Percentiles rank a stretch among this genome's conserved stretches.
These are phyloP conservation scores for Auriscalpium vulgare DNA, from an alignment of 768 basidiomycete genomes.

Conservation along the genomic window DNA sequence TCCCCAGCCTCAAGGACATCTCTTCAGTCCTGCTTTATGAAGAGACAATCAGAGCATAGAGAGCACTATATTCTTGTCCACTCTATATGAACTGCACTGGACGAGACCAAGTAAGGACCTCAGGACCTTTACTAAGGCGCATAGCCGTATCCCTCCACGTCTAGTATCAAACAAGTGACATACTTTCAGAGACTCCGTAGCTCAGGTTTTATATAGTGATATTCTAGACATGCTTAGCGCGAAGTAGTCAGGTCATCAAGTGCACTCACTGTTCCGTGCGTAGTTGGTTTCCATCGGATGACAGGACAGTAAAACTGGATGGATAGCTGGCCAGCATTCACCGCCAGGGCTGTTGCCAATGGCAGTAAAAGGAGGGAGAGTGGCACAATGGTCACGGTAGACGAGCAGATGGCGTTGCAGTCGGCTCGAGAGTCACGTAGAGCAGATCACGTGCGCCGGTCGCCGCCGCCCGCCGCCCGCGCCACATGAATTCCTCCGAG, in stretches of 20 bases:
- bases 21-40: too few relatives aligned
- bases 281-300: conserved; percentile 47
- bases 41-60: too few relatives aligned
- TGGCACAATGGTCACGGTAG: conserved; percentile 3
- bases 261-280: conserved; percentile 58
- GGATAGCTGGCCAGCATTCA: conserved; percentile 48
- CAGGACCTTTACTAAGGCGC: too few relatives aligned
- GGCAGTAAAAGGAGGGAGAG: conserved; percentile 22
- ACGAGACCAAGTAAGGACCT: too few relatives aligned
- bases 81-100: too few relatives aligned
- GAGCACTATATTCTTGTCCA: too few relatives aligned
- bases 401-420: neutral
- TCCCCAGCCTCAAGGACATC: too few relatives aligned
- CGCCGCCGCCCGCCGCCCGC: too few relatives aligned
- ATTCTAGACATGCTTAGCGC: conserved; percentile 30
- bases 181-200: too few relatives aligned
- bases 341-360: conserved; percentile 39
- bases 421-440: neutral
- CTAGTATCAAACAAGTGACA: too few relatives aligned
- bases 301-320: conserved; percentile 52
- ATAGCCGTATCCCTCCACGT: too few relatives aligned
- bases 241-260: neutral
- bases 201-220: conserved; percentile 32
- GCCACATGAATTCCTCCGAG: too few relatives aligned
- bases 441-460: neutral